These are phyloP conservation scores for Trypanosoma brucei DNA, from an alignment of 208 protist species.

Conservation along the genomic window DNA sequence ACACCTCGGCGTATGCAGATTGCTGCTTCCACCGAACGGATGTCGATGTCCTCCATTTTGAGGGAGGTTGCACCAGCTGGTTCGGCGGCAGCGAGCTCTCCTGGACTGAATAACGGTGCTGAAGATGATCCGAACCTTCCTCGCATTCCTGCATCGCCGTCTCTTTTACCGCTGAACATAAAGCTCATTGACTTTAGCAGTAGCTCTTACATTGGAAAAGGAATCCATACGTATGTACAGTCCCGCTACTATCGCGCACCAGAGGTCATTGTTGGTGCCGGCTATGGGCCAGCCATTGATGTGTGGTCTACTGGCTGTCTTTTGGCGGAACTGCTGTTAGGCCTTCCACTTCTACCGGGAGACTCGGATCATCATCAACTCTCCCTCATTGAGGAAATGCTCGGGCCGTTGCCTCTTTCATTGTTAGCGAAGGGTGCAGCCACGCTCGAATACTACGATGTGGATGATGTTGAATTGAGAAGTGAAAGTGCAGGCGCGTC, in stretches of 20 bases:
- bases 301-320: slow-evolving; percentile 97
- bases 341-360: slow-evolving; percentile 93
- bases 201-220: slow-evolving; percentile 89
- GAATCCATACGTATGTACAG: slow-evolving; percentile 81
- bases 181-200: slow-evolving; percentile 98
- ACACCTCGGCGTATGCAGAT: too few species aligned
- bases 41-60: too few species aligned
- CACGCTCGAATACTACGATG: slow-evolving; percentile 46
- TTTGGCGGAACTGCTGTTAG: slow-evolving; percentile 93
- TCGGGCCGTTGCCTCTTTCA: slow-evolving; percentile 73
- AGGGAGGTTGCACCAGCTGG: too few species aligned
- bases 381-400: slow-evolving; percentile 91
- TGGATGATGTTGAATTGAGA: slow-evolving; percentile 4
- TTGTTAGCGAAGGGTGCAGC: slow-evolving; percentile 51
- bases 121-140: background rate
- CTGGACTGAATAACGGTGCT: background rate
- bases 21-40: too few species aligned
- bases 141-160: background rate
- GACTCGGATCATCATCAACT: slow-evolving; percentile 92
- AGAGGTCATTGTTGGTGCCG: slow-evolving; percentile 93
- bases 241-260: slow-evolving; percentile 96
- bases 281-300: slow-evolving; percentile 92
- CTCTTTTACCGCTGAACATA: slow-evolving; percentile 48
- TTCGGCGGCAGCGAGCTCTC: too few species aligned
- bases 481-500: background rate